Evolutionary conservation across 805 yeast genomes (phyloP).

Genomic region (Sporopachydermia lactativora): DNA sequence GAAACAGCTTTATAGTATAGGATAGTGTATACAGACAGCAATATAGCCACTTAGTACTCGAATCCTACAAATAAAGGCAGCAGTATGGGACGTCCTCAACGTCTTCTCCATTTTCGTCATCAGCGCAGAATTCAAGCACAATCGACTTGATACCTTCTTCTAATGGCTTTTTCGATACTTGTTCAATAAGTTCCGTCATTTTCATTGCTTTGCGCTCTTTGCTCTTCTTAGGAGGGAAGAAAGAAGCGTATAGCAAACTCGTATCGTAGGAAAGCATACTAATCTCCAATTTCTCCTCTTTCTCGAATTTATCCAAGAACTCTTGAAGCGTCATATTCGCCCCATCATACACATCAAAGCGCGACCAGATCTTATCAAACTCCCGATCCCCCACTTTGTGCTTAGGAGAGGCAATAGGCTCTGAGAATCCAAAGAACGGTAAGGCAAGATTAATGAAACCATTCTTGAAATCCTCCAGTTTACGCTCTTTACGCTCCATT

Average conservation of each 20-base stretch:
- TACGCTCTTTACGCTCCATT: slow-evolving; percentile 48
- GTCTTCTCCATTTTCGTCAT: slow-evolving; percentile 86
- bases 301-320: slow-evolving; percentile 59
- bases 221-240: slow-evolving; percentile 83
- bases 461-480: slow-evolving; percentile 79
- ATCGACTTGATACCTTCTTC: slow-evolving; percentile 61
- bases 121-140: slow-evolving; percentile 84
- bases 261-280: slow-evolving; percentile 90
- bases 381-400: slow-evolving; percentile 56
- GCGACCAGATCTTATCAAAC: slow-evolving; percentile 89
- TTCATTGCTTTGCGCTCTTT: slow-evolving; percentile 59
- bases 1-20: too few species aligned
- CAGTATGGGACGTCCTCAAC: slow-evolving; percentile 83
- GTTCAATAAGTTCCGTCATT: slow-evolving; percentile 63
- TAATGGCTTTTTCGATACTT: slow-evolving; percentile 75
- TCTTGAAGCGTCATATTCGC: slow-evolving; percentile 57
- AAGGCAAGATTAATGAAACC: slow-evolving; percentile 87
- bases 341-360: slow-evolving; percentile 63
- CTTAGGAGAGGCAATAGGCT: slow-evolving; percentile 80
- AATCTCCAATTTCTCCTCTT: slow-evolving; percentile 73
- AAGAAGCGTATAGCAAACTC: slow-evolving; percentile 79
- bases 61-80: slow-evolving; percentile 34
- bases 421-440: slow-evolving; percentile 94
- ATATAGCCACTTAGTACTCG: not conserved
- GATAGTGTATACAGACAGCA: too few species aligned